These are phyloP conservation scores for Scolecobasidium constrictum DNA, from an alignment of 2,329 filamentous ascomycete genomes.

Conservation along the genomic window DNA sequence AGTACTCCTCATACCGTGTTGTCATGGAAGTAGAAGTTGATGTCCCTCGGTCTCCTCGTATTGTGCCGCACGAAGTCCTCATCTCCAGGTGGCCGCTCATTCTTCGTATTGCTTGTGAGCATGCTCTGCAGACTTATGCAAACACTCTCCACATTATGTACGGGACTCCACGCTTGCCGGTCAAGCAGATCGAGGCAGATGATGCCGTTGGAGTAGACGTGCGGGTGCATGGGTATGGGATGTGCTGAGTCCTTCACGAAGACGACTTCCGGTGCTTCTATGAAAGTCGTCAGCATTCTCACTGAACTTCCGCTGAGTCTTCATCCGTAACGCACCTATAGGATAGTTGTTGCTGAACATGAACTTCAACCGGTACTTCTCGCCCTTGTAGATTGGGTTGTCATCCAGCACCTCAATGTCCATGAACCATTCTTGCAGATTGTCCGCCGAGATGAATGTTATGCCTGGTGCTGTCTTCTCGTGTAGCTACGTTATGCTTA, in stretches of 20 bases:
- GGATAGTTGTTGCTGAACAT: constrained; percentile 76
- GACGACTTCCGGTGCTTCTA: constrained; percentile 89
- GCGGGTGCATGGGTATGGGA: constrained; percentile 83
- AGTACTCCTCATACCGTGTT: constrained; percentile 41
- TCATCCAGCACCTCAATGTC: constrained; percentile 84
- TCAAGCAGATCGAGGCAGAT: constrained; percentile 94
- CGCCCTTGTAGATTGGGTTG: constrained; percentile 75
- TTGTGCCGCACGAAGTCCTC: constrained; percentile 80
- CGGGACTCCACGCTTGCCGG: constrained; percentile 82
- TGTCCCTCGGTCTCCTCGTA: constrained; percentile 69
- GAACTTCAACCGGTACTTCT: constrained; percentile 80
- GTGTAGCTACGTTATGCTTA: constrained; percentile 35
- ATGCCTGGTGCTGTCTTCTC: constrained; percentile 56
- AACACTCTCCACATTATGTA: constrained; percentile 93
- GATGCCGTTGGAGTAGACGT: constrained; percentile 97
- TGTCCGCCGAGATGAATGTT: constrained; percentile 66
- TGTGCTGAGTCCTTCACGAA: constrained; percentile 53
- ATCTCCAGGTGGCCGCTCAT: constrained; percentile 83
- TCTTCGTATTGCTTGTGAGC: constrained; percentile 87
- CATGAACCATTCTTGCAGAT: constrained; percentile 81
- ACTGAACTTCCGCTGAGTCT: constrained; percentile 2
- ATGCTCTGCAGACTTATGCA: constrained; percentile 98
- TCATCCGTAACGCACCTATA: constrained; percentile 55
- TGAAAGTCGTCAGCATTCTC: background rate
- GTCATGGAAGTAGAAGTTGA: constrained; percentile 91